Evolutionary conservation across 176 grass and related monocot species (phyloP), one percentile per base, ranked within the genome.

Genomic region (Raddia guianensis): DNA sequence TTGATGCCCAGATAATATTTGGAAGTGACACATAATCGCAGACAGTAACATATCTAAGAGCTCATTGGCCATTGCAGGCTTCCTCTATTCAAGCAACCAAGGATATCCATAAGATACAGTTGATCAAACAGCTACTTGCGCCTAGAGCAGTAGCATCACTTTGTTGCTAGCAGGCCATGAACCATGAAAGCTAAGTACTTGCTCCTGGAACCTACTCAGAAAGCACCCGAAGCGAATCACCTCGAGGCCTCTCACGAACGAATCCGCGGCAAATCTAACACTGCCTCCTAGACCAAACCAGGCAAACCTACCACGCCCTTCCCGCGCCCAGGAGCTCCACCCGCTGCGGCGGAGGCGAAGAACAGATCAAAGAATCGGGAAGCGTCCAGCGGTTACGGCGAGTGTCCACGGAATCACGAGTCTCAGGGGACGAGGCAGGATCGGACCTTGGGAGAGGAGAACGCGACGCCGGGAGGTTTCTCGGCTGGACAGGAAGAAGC

Each of bases 391-490:
- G 52, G 52, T 58, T 58, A 58, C 56, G 18, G 56, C 56, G n/a
- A 58, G 56, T 8, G 16, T 10, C 18, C 18, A 20, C n/a, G 8
- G 55, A 27, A 60, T 40, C 57, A 12, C 20, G 10, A 62, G 32
- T 62, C 9, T 62, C 9, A 62, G 21, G 21, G 4, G 21, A 62
- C 10, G 59, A 20, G 10, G 59, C 21, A 62, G n/a, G 21, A 62
- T 32, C 59, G 59, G 9, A 62, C 59, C 59, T 61, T 62, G 59
- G 58, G 58, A 61, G 58, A 61, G 58, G 58, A 61, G 58, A 61
- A 61, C 11, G 20, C 20, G 58, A 61, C 9, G 58, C 20, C 9
- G 19, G 9, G 58, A 27, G 20, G 3, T 27, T 61, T 32, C 20
- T 32, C 58, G 9, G 11, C 4, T 4, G 27, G 9, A 32, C 19